These are phyloP conservation scores for Astragalus membranaceus DNA, from an alignment of 306 rosid genomes.

Conservation along the genomic window DNA sequence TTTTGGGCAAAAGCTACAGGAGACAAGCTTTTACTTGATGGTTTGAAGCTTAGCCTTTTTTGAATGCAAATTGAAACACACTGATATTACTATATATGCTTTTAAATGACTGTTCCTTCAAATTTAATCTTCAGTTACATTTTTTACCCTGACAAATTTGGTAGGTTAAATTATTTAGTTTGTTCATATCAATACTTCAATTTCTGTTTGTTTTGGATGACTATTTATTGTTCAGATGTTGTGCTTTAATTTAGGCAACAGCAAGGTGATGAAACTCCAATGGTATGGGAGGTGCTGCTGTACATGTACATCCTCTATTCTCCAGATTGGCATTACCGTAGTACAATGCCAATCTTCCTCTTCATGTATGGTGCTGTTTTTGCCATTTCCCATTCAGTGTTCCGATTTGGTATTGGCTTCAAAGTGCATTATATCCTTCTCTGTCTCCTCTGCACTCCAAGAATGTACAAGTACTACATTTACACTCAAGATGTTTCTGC, in stretches of 20 bases:
- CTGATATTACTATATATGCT: not conserved
- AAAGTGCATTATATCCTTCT: constrained; percentile 64
- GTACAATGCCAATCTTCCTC: constrained; percentile 86
- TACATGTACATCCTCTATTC: constrained; percentile 82
- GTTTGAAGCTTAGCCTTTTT: not conserved
- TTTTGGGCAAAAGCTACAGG: not conserved
- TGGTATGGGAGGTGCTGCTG: constrained; percentile 93
- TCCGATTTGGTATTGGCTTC: constrained; percentile 55
- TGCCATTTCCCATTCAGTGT: constrained; percentile 54
- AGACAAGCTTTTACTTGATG: not conserved
- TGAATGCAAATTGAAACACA: not conserved
- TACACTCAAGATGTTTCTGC: constrained; percentile 63
- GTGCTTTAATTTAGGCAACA: constrained; percentile 60
- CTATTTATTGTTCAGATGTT: constrained; percentile 28
- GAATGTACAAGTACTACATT: constrained; percentile 83
- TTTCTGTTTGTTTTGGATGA: constrained; percentile 27
- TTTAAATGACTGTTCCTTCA: not conserved
- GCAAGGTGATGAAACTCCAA: constrained; percentile 85
- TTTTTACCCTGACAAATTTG: not conserved
- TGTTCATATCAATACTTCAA: not conserved
- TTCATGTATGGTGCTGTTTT: constrained; percentile 67
- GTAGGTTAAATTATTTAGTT: constrained; percentile 2
- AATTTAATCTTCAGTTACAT: not conserved
- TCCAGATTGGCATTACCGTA: constrained; percentile 90
- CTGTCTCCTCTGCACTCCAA: constrained; percentile 70